Evolutionary conservation across 345 rosid genomes (phyloP).

Genomic region (Rhodomyrtus tomentosa): DNA sequence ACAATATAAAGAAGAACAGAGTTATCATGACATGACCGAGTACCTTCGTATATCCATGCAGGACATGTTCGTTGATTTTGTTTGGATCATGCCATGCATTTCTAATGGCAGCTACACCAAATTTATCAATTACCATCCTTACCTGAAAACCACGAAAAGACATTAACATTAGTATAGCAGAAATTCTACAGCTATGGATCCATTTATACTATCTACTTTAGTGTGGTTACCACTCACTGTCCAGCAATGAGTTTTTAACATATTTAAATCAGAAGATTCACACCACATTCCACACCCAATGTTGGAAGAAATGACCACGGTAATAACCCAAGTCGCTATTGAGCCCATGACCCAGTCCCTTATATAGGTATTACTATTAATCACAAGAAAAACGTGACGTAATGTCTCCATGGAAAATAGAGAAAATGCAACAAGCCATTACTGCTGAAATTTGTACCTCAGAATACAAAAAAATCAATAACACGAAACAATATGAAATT

Average conservation of each 20-base stretch:
- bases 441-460: neutral
- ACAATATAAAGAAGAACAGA: neutral
- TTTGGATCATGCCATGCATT: conserved; percentile 66
- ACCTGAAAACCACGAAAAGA: conserved; percentile 26
- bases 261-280: neutral
- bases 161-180: neutral
- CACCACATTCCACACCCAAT: neutral
- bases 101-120: conserved; percentile 57
- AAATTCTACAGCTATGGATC: neutral
- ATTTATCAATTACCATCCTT: conserved; percentile 53
- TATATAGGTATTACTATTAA: neutral
- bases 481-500: neutral
- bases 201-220: neutral
- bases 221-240: neutral
- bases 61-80: conserved; percentile 36
- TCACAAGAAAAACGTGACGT: neutral
- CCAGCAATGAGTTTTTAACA: neutral
- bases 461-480: neutral
- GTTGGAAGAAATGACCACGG: neutral
- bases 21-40: neutral
- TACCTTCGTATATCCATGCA: conserved; percentile 83
- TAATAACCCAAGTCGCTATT: neutral
- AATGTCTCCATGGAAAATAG: neutral
- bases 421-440: neutral
- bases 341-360: neutral